These are phyloP conservation scores for Diplodia mutila DNA, from an alignment of 2,329 filamentous ascomycete species.

Conservation along the genomic window DNA sequence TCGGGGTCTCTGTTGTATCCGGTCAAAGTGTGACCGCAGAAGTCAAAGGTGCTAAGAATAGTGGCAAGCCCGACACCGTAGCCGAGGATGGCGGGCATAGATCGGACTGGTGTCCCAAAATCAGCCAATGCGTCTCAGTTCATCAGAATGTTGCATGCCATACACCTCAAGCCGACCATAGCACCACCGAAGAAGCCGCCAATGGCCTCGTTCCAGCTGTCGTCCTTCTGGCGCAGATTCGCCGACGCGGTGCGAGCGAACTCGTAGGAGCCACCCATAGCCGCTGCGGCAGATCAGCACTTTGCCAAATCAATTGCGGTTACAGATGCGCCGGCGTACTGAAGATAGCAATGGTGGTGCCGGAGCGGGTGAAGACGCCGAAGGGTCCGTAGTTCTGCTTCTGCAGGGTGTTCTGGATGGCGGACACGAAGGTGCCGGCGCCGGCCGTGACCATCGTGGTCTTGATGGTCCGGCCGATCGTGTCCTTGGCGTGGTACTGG, in stretches of 20 bases:
- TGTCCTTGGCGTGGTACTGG: slow-evolving; percentile 73
- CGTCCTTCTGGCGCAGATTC: slow-evolving; percentile 85
- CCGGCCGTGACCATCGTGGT: slow-evolving; percentile 67
- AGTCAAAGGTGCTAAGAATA: slow-evolving; percentile 67
- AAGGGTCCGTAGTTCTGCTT: slow-evolving; percentile 80
- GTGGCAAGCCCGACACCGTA: slow-evolving; percentile 64
- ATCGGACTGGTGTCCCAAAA: slow-evolving; percentile 54
- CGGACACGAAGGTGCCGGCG: slow-evolving; percentile 72
- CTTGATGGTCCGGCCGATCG: slow-evolving; percentile 68
- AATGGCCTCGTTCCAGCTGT: slow-evolving; percentile 72
- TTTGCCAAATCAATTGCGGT: slow-evolving; percentile 34
- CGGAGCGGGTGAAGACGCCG: slow-evolving; percentile 79
- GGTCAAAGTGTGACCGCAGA: slow-evolving; percentile 65
- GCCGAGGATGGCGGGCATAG: slow-evolving; percentile 71
- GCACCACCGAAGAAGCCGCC: slow-evolving; percentile 78
- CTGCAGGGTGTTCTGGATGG: slow-evolving; percentile 83
- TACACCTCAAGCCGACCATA: slow-evolving; percentile 74
- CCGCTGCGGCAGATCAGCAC: slow-evolving; percentile 54
- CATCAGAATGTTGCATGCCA: slow-evolving; percentile 33
- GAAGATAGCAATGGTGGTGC: slow-evolving; percentile 70
- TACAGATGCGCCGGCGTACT: slow-evolving; percentile 52
- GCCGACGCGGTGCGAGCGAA: slow-evolving; percentile 77
- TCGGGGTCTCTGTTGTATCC: slow-evolving; percentile 60
- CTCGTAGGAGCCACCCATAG: slow-evolving; percentile 73
- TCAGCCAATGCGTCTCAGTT: not conserved